These are phyloP conservation scores for Neoboletus subvelutipes DNA, from an alignment of 768 basidiomycete genomes.

Conservation along the genomic window DNA sequence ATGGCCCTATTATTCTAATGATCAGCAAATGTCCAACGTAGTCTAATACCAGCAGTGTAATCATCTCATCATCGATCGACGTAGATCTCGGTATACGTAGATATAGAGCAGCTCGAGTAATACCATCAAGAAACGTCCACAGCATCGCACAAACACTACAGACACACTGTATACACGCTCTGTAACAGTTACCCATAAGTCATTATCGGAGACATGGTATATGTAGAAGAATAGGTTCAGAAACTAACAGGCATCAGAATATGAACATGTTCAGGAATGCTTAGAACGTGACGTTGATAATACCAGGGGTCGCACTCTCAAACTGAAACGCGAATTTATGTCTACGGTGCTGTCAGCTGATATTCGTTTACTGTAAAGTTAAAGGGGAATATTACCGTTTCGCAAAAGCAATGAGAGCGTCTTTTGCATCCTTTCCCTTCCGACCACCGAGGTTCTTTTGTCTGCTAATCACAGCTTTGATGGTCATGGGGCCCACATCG, in stretches of 20 bases:
- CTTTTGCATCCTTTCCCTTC: conserved; percentile 6
- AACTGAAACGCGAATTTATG: conserved; percentile 10
- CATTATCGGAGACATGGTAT: conserved; percentile 9
- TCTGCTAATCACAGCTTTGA: conserved; percentile 9
- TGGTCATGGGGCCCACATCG: conserved; percentile 19
- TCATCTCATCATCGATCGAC: not conserved
- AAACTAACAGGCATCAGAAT: not conserved
- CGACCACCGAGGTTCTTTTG: not conserved
- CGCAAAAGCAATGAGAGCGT: conserved; percentile 8
- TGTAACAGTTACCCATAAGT: conserved; percentile 17
- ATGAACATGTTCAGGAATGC: conserved; percentile 1
- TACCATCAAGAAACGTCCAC: conserved; percentile 14
- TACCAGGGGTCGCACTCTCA: conserved; percentile 4
- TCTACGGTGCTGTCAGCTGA: conserved; percentile 16
- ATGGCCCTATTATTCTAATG: not conserved
- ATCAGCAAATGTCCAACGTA: not conserved
- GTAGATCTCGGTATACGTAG: conserved; percentile 7
- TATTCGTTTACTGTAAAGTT: not conserved
- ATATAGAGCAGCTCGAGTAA: conserved; percentile 3
- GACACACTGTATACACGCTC: conserved; percentile 6
- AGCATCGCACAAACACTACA: conserved; percentile 14
- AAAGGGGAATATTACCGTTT: conserved; percentile 13
- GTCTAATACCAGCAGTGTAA: not conserved
- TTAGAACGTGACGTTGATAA: conserved; percentile 23
- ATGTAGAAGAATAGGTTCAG: not conserved